Evolutionary conservation across 2,329 filamentous ascomycete species (phyloP).

Genomic region (Nigrospora osmanthi): DNA sequence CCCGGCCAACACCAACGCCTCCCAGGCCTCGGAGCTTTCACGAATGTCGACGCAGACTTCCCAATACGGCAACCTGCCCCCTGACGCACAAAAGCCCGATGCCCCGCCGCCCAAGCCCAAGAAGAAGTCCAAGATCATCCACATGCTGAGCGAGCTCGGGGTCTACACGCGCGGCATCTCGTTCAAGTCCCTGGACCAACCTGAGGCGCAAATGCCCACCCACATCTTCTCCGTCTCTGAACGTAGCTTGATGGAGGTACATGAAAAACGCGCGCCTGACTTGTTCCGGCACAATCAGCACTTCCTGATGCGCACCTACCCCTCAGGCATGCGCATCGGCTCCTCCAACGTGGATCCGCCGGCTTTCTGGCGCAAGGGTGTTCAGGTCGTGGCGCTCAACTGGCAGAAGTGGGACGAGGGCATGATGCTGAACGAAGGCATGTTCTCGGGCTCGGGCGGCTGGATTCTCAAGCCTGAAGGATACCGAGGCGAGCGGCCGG

Average conservation of each 20-base stretch:
- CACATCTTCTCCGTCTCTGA: slow-evolving; percentile 65
- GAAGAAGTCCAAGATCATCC: slow-evolving; percentile 59
- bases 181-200: slow-evolving; percentile 71
- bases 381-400: slow-evolving; percentile 87
- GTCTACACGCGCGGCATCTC: slow-evolving; percentile 78
- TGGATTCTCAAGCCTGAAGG: slow-evolving; percentile 78
- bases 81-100: slow-evolving; percentile 19
- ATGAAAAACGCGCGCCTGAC: slow-evolving; percentile 35
- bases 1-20: not conserved
- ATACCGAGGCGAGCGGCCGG: slow-evolving; percentile 27
- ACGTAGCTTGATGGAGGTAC: slow-evolving; percentile 54
- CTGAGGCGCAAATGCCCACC: slow-evolving; percentile 56
- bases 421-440: slow-evolving; percentile 93
- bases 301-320: slow-evolving; percentile 83
- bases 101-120: slow-evolving; percentile 14
- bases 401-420: slow-evolving; percentile 89
- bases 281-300: slow-evolving; percentile 77
- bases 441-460: slow-evolving; percentile 78
- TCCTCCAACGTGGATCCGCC: slow-evolving; percentile 84
- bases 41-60: slow-evolving; percentile 14
- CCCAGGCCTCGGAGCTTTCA: slow-evolving; percentile 14
- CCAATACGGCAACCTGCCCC: slow-evolving; percentile 8
- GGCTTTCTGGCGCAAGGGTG: slow-evolving; percentile 79
- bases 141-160: slow-evolving; percentile 66
- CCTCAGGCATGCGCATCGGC: slow-evolving; percentile 70